These are phyloP conservation scores for Thalassiosira mediterranea DNA, from an alignment of 352 stramenopile genomes.

Conservation along the genomic window DNA sequence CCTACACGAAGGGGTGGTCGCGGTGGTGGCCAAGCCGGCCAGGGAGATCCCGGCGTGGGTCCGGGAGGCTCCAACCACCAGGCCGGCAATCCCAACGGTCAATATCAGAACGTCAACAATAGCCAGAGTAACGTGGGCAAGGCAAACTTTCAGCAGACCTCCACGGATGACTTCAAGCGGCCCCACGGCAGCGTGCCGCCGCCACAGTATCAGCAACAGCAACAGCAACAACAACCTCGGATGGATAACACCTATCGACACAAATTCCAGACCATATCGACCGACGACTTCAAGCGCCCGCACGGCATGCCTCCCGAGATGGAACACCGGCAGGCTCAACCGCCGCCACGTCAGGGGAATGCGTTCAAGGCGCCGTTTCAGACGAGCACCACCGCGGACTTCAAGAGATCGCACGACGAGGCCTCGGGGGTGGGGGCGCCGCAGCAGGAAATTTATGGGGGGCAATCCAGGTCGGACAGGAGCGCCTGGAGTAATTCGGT, in stretches of 20 bases:
- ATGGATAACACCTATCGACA: not conserved
- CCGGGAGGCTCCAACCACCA: too few relatives aligned
- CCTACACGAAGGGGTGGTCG: too few relatives aligned
- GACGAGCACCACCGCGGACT: constrained; percentile 30
- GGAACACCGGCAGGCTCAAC: not conserved
- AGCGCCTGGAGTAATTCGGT: constrained; percentile 15
- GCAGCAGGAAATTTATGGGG: constrained; percentile 14
- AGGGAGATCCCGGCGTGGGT: too few relatives aligned
- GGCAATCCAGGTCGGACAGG: not conserved
- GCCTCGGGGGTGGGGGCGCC: constrained; percentile 3
- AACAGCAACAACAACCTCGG: not conserved
- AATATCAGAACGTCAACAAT: too few relatives aligned
- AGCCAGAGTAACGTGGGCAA: too few relatives aligned
- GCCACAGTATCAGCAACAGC: not conserved
- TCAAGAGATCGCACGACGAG: constrained; percentile 13
- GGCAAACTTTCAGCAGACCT: constrained; percentile 1
- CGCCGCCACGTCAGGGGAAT: not conserved
- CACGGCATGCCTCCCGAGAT: not conserved
- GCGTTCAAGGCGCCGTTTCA: constrained; percentile 33
- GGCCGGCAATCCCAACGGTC: too few relatives aligned
- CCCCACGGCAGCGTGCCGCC: not conserved
- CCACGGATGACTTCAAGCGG: constrained; percentile 18
- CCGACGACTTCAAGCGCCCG: constrained; percentile 8
- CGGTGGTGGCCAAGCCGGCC: too few relatives aligned
- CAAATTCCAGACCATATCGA: constrained; percentile 2